Conservation (phyloP, 768 basidiomycete species). For the Floccularia luteovirens region DNA sequence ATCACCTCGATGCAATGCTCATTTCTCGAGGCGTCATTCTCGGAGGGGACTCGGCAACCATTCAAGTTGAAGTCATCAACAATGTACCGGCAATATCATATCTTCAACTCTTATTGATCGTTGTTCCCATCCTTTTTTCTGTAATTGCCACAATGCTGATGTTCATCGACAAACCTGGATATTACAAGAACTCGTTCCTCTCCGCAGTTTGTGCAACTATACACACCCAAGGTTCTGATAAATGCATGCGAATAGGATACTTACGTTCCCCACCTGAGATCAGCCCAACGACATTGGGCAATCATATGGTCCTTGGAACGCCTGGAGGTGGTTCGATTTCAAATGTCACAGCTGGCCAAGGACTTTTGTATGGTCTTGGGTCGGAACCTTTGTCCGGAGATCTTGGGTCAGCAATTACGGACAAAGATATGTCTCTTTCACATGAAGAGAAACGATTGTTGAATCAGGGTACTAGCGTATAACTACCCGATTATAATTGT, state of each 20-base stretch:
- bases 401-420: too few relatives aligned
- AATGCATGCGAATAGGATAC: slow-evolving; percentile 6
- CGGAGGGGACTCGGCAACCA: slow-evolving; percentile 1
- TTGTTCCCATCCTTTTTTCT: slow-evolving; percentile 4
- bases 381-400: slow-evolving; percentile 6
- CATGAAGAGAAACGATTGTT: too few relatives aligned
- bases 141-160: slow-evolving; percentile 3
- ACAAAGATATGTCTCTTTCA: too few relatives aligned
- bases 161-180: background rate
- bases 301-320: slow-evolving; percentile 7
- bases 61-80: slow-evolving; percentile 1
- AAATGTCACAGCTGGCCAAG: slow-evolving; percentile 5
- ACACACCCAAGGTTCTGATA: slow-evolving; percentile 3
- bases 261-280: slow-evolving; percentile 6
- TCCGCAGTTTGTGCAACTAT: slow-evolving; percentile 8
- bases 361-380: slow-evolving; percentile 4
- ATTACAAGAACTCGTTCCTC: slow-evolving; percentile 9
- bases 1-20: slow-evolving; percentile 6
- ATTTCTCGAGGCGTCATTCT: slow-evolving; percentile 6
- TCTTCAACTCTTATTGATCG: slow-evolving; percentile 7
- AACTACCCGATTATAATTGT: too few relatives aligned
- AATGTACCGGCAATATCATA: slow-evolving; percentile 7
- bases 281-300: slow-evolving; percentile 1
- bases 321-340: slow-evolving; percentile 6
- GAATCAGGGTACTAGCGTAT: too few relatives aligned